phyloP scores from a whole-genome alignment of 345 rosid species.

The Pistacia integerrima region DNA sequence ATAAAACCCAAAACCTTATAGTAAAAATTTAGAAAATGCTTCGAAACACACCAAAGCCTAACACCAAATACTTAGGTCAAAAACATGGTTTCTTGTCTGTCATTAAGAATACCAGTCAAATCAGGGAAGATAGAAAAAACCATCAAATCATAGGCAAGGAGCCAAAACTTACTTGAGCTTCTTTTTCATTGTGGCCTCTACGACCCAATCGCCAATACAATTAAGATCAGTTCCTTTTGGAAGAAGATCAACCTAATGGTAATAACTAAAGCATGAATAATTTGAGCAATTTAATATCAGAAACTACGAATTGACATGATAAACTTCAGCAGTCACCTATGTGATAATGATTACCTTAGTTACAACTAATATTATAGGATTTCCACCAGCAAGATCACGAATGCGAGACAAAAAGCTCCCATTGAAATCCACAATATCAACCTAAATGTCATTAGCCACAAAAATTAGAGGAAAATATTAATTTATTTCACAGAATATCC shows the following conservation, averaged over 20 bases:
- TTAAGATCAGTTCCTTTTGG: conserved; percentile 92
- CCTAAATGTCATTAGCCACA: conserved; percentile 46
- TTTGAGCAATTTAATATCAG: conserved; percentile 6
- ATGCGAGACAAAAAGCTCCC: conserved; percentile 92
- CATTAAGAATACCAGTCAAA: not conserved
- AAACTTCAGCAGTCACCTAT: conserved; percentile 8
- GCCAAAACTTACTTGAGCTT: conserved; percentile 70
- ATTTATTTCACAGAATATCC: not conserved
- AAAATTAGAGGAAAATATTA: conserved; percentile 6
- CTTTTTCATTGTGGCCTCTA: conserved; percentile 77
- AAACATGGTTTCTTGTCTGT: conserved; percentile 7
- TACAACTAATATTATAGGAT: conserved; percentile 85
- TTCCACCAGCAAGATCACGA: conserved; percentile 90
- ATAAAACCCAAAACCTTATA: not conserved
- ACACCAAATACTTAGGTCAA: not conserved
- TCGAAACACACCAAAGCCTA: not conserved
- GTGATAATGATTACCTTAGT: conserved; percentile 60
- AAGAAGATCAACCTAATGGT: conserved; percentile 77
- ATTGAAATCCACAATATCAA: conserved; percentile 93
- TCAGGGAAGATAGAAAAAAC: not conserved
- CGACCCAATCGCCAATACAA: conserved; percentile 97
- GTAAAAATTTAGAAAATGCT: conserved; percentile 7
- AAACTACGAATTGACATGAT: not conserved
- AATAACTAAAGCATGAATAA: conserved; percentile 13
- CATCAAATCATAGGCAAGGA: not conserved